Percentiles rank a stretch among this genome's conserved stretches.
Evolutionary conservation across 805 yeast genomes (phyloP).

Genomic region (Pichia sporocuriosa): DNA sequence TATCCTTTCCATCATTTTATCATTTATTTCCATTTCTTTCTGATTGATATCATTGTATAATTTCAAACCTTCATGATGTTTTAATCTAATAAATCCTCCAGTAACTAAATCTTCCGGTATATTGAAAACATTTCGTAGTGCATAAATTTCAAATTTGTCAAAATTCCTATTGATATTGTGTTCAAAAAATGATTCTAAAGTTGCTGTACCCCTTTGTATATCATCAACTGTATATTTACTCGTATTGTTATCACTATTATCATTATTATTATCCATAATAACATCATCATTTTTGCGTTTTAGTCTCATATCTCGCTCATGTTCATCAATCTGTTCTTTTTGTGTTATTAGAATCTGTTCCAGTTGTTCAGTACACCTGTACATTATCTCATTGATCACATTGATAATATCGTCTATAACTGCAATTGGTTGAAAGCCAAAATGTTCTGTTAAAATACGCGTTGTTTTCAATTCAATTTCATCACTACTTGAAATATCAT

Average conservation of each 20-base stretch:
- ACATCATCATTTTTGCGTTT: constrained; percentile 15
- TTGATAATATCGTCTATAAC: constrained; percentile 83
- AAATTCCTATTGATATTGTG: constrained; percentile 72
- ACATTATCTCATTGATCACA: constrained; percentile 77
- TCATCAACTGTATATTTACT: constrained; percentile 34
- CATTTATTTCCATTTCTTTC: constrained; percentile 16
- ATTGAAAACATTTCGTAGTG: constrained; percentile 66
- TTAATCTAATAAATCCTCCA: constrained; percentile 59
- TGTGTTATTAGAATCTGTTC: constrained; percentile 50
- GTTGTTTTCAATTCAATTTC: constrained; percentile 21
- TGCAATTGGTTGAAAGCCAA: constrained; percentile 78
- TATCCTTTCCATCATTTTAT: constrained; percentile 13
- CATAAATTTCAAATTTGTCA: constrained; percentile 80
- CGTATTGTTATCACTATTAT: neutral
- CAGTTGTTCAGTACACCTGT: constrained; percentile 73
- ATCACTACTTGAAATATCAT: too few species aligned
- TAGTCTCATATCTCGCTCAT: constrained; percentile 1
- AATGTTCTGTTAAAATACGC: constrained; percentile 70
- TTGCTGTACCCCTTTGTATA: constrained; percentile 71
- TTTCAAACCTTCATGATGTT: constrained; percentile 58
- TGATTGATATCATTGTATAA: constrained; percentile 15
- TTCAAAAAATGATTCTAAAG: constrained; percentile 70
- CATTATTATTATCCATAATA: constrained; percentile 16
- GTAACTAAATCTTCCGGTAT: constrained; percentile 60
- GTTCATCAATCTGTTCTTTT: constrained; percentile 15